Evolutionary conservation across 2,329 filamentous ascomycete genomes (phyloP), one percentile per base, ranked within the genome.

Genomic region (Neofusicoccum sp.): DNA sequence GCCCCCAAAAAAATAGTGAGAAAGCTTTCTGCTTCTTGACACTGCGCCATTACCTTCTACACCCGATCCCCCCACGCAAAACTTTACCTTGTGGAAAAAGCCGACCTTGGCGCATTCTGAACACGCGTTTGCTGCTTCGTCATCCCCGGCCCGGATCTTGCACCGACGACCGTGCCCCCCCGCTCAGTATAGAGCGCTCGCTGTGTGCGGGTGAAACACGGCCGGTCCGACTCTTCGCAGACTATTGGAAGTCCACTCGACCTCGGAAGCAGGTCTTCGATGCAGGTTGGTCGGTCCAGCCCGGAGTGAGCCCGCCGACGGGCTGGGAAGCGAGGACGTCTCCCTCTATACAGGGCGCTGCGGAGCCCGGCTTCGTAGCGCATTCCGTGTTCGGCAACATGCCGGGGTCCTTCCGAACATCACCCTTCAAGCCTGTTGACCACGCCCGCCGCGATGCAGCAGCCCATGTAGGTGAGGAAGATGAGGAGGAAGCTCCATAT

Each of bases 401-500:
- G 20, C 20, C 20, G 20, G 20, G 20, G 20, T 20, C 20, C 20
- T 20, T 20, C 20, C 20, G 20, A 5, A 36, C 6, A 34, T 58
- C 30, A 58, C 11, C 11, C n/a, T 28, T 45, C 40, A 20, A 58
- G 43, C 41, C 34, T 41, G 7, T 41, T 41, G 34, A 28, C 43
- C 59, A 48, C 51, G 20, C 59, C 59, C 1, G 49, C 24, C 5
- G 59, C 59, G 11, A 61, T 43, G 12, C 48, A 61, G n/a, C 48
- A 45, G 3, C 40, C 59, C 41, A 61, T 36, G 34, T 56, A 61
- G 6, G 49, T 61, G 14, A 56, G n/a, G 16, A 61, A 57, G 31
- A 61, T 28, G n/a, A 61, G 41, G 26, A 61, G 14, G 26, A 61
- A 61, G 26, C 59, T 57, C 59, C 59, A 61, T 4, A 57, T 11